Base-by-base conservation (phyloP, 805 yeast species). In the Danielozyma ontarioensis region DNA sequence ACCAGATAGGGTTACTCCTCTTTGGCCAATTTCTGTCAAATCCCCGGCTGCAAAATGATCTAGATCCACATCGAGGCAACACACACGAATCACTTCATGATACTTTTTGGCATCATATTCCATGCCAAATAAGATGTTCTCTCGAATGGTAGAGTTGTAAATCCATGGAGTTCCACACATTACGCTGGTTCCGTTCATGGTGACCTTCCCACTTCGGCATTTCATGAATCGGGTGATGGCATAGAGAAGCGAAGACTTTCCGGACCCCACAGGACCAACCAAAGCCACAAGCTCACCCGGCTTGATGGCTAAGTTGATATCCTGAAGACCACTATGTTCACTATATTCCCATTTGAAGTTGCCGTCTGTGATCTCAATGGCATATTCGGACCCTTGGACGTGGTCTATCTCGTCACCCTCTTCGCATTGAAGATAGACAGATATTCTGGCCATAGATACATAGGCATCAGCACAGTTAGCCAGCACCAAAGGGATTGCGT, bases 151-250 rank as follows among this genome's bases (percentile, higher is more conserved):
- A 3, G 55, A 43, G 40, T 60, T 60, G 39, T 59, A 64, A 23
- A 60, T 55, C 66, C 66, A 60, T 4, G 65, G 64, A 17, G 48
- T 45, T n/a, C 61, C 62, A 46, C 64, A 55, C 13, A 55, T n/a
- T 10, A 35, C 13, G 5, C 29, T 14, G 4, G 29, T 11, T 13
- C 36, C 39, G 24, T 26, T 25, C n/a, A 10, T 5, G 4, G 23
- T 21, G 10, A 38, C 36, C 11, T 11, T 1, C 4, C 42, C 42
- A 5, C 27, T 7, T 11, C 13, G 17, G 2, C 29, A 15, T 16
- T 21, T 30, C 42, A 39, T 39, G 3, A 13, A 14, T 2, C 39
- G 35, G 12, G 23, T 27, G 5, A 35, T 13, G 11, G 39, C 42
- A n/a, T 17, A 25, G 11, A 39, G 17, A 6, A 39, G 17, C 4